These are phyloP conservation scores for Xylaria cubensis DNA, from an alignment of 495 filamentous ascomycete genomes.

Conservation along the genomic window DNA sequence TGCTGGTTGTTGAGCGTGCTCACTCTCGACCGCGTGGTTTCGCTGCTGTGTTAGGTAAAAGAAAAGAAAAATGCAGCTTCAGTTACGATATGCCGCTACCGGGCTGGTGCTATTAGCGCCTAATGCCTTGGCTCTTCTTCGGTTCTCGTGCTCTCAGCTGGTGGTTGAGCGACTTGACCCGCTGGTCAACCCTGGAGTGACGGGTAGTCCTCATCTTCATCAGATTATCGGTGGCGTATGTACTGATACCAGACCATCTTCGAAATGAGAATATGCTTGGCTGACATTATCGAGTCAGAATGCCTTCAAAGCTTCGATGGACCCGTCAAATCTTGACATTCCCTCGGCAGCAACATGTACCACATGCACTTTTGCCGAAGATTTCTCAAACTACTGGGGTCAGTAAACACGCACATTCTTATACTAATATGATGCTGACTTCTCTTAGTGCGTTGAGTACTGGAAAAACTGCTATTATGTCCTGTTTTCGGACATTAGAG, in stretches of 20 bases:
- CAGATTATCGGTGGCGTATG: constrained; percentile 59
- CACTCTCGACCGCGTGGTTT: neutral
- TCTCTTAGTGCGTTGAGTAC: neutral
- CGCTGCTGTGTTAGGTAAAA: neutral
- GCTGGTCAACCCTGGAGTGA: constrained; percentile 47
- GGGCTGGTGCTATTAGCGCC: constrained; percentile 53
- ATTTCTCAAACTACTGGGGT: constrained; percentile 48
- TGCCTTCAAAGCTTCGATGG: constrained; percentile 41
- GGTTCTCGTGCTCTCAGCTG: constrained; percentile 48
- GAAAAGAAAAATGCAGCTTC: constrained; percentile 32
- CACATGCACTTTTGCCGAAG: constrained; percentile 44
- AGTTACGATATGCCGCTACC: constrained; percentile 40
- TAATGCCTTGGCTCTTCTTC: constrained; percentile 47
- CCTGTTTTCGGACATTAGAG: neutral
- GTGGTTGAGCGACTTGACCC: constrained; percentile 46
- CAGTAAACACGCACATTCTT: neutral
- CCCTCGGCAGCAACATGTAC: constrained; percentile 42
- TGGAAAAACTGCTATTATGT: neutral
- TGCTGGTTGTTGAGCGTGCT: neutral
- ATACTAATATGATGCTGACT: neutral
- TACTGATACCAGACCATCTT: constrained; percentile 34
- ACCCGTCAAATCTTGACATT: constrained; percentile 35
- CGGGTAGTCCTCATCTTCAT: constrained; percentile 50
- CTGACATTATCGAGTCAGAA: constrained; percentile 26
- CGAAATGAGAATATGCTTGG: neutral